phyloP scores from a whole-genome alignment of 192 early-diverging fungal species.

The Pilobolus umbonatus region DNA sequence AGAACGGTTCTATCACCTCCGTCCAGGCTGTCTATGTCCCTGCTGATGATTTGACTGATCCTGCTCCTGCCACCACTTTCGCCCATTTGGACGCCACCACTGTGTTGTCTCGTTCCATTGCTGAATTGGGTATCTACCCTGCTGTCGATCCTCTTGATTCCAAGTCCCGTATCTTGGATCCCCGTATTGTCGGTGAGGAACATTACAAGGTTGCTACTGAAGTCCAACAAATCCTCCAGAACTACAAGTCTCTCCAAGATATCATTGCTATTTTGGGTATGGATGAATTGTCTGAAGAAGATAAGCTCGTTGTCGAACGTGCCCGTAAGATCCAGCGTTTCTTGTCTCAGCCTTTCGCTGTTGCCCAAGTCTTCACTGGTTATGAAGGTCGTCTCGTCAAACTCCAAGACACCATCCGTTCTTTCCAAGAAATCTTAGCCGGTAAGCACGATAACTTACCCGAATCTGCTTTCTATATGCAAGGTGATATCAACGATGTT shows the following conservation, averaged over 20 bases:
- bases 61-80: constrained; percentile 98
- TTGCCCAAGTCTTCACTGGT: constrained; percentile 97
- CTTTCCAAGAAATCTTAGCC: constrained; percentile 94
- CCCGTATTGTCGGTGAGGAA: constrained; percentile 92
- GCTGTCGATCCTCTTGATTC: constrained; percentile 96
- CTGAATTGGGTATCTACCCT: constrained; percentile 97
- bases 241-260: constrained; percentile 99
- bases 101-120: constrained; percentile 96
- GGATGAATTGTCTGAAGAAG: constrained; percentile 98
- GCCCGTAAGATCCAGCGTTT: constrained; percentile 99
- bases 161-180: constrained; percentile 98
- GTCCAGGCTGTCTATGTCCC: constrained; percentile 98
- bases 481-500: constrained; percentile 94
- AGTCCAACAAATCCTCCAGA: constrained; percentile 95
- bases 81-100: constrained; percentile 99
- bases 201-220: constrained; percentile 94
- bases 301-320: constrained; percentile 93
- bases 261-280: constrained; percentile 99
- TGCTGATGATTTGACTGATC: constrained; percentile 99
- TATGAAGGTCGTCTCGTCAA: constrained; percentile 92
- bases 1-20: constrained; percentile 99
- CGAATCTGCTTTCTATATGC: constrained; percentile 98
- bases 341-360: constrained; percentile 98
- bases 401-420: constrained; percentile 90
- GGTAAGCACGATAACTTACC: constrained; percentile 95